Base-by-base conservation (phyloP, 73 alveolate genomes). In the Breviolum minutum region DNA sequence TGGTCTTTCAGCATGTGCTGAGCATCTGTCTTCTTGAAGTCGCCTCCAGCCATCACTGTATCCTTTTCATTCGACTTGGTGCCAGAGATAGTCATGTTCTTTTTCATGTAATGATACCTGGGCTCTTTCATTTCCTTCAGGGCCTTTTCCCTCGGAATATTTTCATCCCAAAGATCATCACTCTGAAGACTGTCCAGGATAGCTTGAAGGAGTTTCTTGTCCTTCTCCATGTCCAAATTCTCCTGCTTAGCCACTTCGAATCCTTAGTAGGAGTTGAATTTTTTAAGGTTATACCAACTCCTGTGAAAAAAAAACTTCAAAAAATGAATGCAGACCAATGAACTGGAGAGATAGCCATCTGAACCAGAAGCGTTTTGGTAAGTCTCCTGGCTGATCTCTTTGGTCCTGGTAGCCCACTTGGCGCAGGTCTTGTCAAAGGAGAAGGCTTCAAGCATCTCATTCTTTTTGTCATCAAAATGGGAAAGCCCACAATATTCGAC, bases 231-330 rank as follows among this genome's bases (percentile, higher is more conserved):
- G 82, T 71, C 82, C 16, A 71, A 19, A 19, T 19, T 19, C 29
- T 71, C 82, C 7, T 71, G 82, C 29, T 71, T 9, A 71, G 82
- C 82, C n/a, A 71, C 82, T 71, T 71, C 82, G 82, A 71, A 71
- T 71, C 82, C 82, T 71, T 71, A 71, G 82, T 12, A 19, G 82
- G 82, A 71, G 16, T 19, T 66, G 74, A 66, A 17, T 66, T n/a
- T 11, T 13, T 11, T 66, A 66, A 66, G 11, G 74, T 17, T 66
- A 66, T 17, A 66, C 74, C 74, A 66, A 66, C 74, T 66, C 74
- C 74, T 66, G 74, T 66, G 17, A 66, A 11, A 66, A 66, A 66
- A 66, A 17, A 13, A 66, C 74, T 13, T 17, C 74, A 66, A n/a
- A 66, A 66, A 66, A 71, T 9, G 32, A 16, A 71, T 71, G 82